Base-by-base conservation (phyloP, 192 early-diverging fungal genomes). In the Phycomyces nitens region DNA sequence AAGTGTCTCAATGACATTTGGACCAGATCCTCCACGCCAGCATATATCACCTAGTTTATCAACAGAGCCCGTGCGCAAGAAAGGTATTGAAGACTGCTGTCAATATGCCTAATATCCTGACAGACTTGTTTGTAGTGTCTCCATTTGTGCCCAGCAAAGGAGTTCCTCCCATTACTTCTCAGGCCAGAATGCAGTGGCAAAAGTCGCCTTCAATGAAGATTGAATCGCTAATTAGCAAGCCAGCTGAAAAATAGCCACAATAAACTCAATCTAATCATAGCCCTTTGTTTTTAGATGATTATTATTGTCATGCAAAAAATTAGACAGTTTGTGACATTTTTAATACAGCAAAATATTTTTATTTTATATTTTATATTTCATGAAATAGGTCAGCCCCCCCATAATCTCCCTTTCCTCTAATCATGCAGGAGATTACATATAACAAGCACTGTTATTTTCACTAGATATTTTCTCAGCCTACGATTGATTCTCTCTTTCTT, bases 151-250 rank as follows among this genome's bases (percentile, higher is more conserved):
- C 44, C 15, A 47, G 18, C 44, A 47, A 47, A 11, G 44, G 44
- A n/a, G 44, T 47, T 3, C 44, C 44, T 6, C 44, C 44, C 18
- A 47, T 47, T 18, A 47, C 44, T 47, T 47, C 44, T 47, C 23
- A 54, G 6, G 24, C 21, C 23, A 21, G 53, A 14, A 54, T 21
- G 16, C 57, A 42, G 12, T 53, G 52, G 24, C 43, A 49, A 29
- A 50, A 53, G 20, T 50, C 68, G 16, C 10, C 60, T 42, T 69
- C 68, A 18, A 69, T 69, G 68, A 69, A 62, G 8, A 69, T 69
- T 21, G 68, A 55, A 10, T 56, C 68, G 16, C 26, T 69, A 7
- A 69, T 69, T 51, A 58, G 53, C 18, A 41, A 57, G 16, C 44
- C 65, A 1, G 41, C 23, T n/a, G 22, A 59, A 15, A 23, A 44